These are phyloP conservation scores for Chlorella sp. DNA, from an alignment of 139 green algal species.

Conservation along the genomic window DNA sequence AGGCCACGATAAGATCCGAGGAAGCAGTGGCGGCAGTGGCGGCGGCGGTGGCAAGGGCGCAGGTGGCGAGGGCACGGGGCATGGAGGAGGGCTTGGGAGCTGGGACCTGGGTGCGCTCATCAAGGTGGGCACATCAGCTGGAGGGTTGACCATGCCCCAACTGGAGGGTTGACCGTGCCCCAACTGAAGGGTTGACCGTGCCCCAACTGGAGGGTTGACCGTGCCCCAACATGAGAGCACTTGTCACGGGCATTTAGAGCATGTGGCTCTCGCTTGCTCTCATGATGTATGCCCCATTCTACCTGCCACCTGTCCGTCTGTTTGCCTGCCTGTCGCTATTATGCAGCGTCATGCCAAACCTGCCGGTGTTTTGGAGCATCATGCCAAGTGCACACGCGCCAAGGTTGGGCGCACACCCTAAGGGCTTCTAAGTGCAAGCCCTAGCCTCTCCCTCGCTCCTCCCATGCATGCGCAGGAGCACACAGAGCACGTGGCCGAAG, in stretches of 20 bases:
- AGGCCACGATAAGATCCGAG: not conserved
- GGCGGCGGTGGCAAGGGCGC: too few relatives aligned
- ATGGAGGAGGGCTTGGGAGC: constrained; percentile 5
- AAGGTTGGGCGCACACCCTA: too few relatives aligned
- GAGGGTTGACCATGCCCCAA: not conserved
- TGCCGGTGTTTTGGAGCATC: not conserved
- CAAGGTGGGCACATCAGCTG: not conserved
- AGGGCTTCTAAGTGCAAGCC: not conserved
- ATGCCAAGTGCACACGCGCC: not conserved
- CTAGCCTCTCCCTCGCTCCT: not conserved
- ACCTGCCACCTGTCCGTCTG: not conserved
- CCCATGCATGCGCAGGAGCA: constrained; percentile 12
- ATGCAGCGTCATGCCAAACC: not conserved
- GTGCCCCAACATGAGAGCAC: not conserved
- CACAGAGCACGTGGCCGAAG: constrained; percentile 27
- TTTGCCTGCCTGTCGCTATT: not conserved
- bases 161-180: not conserved
- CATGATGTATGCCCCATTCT: not conserved
- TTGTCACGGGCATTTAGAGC: too few relatives aligned
- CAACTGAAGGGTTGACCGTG: not conserved
- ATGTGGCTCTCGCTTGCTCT: too few relatives aligned
- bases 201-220: not conserved
- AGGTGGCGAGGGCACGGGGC: not conserved
- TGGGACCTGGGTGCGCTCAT: constrained; percentile 5
- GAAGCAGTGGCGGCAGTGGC: too few relatives aligned